A percentile compares a stretch with the other conserved stretches of the same genome.
Evolutionary conservation across 495 filamentous ascomycete species (phyloP).

Genomic region (Neurospora hispaniola): DNA sequence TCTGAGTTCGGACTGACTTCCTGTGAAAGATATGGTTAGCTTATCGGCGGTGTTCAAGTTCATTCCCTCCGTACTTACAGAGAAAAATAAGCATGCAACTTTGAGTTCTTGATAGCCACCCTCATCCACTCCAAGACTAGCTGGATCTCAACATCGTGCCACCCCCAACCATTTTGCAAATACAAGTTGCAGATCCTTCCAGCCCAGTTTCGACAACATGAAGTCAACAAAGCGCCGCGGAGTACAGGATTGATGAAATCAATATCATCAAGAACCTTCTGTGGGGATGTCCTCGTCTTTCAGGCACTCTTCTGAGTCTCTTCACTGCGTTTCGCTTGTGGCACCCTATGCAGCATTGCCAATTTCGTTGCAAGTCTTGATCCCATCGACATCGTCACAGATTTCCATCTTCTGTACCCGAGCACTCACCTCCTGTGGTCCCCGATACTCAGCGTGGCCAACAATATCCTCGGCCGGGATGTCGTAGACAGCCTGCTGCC

Average conservation of each 20-base stretch:
- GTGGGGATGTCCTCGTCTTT: background rate
- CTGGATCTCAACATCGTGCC: slow-evolving; percentile 35
- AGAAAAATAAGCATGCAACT: slow-evolving; percentile 32
- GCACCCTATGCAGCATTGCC: background rate
- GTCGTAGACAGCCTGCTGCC: background rate
- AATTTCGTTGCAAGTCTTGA: background rate
- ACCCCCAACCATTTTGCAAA: slow-evolving; percentile 18
- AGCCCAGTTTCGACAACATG: too few relatives aligned
- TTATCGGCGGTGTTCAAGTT: background rate
- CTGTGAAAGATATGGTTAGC: background rate
- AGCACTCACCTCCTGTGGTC: background rate
- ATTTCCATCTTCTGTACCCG: background rate
- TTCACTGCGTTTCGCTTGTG: background rate
- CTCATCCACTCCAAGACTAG: slow-evolving; percentile 28
- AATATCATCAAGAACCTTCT: background rate
- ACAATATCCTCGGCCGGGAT: background rate
- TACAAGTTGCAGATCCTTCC: too few relatives aligned
- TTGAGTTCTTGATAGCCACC: slow-evolving; percentile 26
- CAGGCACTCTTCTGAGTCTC: background rate
- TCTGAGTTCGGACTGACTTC: background rate
- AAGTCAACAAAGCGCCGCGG: background rate
- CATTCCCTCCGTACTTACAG: slow-evolving; percentile 19
- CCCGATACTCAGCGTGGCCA: background rate
- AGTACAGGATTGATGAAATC: background rate
- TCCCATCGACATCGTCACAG: background rate